Percentiles rank a stretch among this genome's conserved stretches.
phyloP scores from a whole-genome alignment of 2,329 filamentous ascomycete species.

The Ceratocystis eucalypticola region DNA sequence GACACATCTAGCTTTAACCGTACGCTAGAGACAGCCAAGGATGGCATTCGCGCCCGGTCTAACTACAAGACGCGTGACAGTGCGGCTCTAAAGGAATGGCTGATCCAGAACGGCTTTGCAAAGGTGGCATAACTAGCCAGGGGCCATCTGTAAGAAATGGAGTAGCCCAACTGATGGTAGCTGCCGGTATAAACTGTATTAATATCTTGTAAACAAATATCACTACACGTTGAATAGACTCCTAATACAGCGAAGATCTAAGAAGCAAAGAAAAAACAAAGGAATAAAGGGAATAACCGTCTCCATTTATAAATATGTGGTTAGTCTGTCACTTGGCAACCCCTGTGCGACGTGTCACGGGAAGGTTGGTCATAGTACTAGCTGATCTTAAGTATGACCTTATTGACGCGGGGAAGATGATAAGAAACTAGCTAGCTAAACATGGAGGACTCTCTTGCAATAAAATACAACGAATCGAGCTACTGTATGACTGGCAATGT shows the following conservation, averaged over 20 bases:
- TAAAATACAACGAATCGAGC: too few species aligned
- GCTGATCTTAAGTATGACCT: too few species aligned
- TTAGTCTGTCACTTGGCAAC: too few species aligned
- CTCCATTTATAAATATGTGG: not conserved
- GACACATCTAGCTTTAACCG: slow-evolving; percentile 79
- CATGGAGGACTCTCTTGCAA: too few species aligned
- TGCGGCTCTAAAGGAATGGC: slow-evolving; percentile 62
- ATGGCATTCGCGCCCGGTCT: slow-evolving; percentile 72
- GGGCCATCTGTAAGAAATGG: not conserved
- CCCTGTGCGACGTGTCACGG: too few species aligned
- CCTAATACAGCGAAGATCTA: not conserved
- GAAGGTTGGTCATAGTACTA: too few species aligned
- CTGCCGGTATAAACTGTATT: not conserved
- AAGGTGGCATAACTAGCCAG: slow-evolving; percentile 21
- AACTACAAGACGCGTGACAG: slow-evolving; percentile 70
- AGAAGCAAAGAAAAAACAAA: not conserved
- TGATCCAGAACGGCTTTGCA: slow-evolving; percentile 39
- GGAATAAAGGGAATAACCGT: not conserved
- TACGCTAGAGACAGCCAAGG: slow-evolving; percentile 69
- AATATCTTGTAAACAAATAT: not conserved
- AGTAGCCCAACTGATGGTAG: not conserved
- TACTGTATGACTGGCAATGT: too few species aligned
- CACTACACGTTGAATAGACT: not conserved
- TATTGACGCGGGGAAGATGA: too few species aligned
- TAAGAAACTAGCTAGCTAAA: too few species aligned